These are phyloP conservation scores for Venturia carpophila DNA, from an alignment of 2,329 filamentous ascomycete genomes.

Conservation along the genomic window DNA sequence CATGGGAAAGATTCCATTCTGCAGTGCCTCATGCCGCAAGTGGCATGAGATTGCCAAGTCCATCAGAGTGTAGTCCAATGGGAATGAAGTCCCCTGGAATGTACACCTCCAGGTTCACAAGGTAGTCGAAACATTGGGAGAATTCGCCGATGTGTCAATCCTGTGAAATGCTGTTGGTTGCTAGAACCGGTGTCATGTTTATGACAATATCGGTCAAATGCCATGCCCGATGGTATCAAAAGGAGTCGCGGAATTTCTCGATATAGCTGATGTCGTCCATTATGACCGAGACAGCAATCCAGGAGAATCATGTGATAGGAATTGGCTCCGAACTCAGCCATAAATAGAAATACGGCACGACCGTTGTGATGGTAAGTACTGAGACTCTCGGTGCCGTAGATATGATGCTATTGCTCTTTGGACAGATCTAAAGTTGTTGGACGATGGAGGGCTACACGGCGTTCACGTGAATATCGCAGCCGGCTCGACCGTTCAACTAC, in stretches of 20 bases:
- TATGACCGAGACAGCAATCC: neutral
- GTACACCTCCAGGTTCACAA: neutral
- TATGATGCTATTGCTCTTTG: neutral
- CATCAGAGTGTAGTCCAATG: neutral
- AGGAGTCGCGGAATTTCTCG: neutral
- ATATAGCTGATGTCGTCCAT: neutral
- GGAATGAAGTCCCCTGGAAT: neutral
- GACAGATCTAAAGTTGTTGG: neutral
- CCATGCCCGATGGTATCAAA: neutral
- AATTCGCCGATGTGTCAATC: neutral
- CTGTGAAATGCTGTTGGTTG: neutral
- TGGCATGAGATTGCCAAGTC: neutral
- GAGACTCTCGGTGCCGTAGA: neutral
- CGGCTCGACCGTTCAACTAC: neutral
- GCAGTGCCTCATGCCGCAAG: neutral
- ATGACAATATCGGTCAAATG: neutral
- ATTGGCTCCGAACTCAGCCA: neutral
- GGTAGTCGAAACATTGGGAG: neutral
- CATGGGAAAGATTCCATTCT: neutral
- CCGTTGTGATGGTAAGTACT: neutral
- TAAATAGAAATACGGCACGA: neutral
- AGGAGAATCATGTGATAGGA: neutral
- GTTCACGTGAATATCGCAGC: neutral
- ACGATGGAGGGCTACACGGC: neutral
- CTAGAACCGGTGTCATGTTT: neutral